Evolutionary conservation across 2,329 filamentous ascomycete genomes (phyloP), one percentile per base, ranked within the genome.

Genomic region (Colletotrichum siamense): DNA sequence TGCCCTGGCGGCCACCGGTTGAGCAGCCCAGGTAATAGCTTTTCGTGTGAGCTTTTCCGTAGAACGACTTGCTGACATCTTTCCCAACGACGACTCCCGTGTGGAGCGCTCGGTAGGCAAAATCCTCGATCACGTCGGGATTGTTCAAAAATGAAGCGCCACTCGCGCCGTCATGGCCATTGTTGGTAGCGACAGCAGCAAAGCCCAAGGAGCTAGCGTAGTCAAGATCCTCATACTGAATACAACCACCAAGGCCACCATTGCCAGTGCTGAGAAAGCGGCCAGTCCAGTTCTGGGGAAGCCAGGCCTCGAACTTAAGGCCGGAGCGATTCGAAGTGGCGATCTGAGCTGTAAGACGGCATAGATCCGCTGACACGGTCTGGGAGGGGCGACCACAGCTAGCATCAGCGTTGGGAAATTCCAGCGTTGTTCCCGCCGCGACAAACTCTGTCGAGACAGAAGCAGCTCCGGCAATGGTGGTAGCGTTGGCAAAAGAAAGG

Each of bases 11-110:
- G 5, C 89, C 89, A 22, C 89, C 89, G 0, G 88, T 89, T 2
- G 87, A 89, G 79, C 89, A 91, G 28, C 88, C 89, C n/a, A 85
- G 82, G 76, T 86, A 89, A 79, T 89, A 89, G 10, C 84, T 87
- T 78, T 87, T 88, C 5, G 83, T 62, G 62, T 70, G 71, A 15
- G 69, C 64, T 44, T 67, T 64, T 30, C 66, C 68, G 34, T 92
- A 92, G 81, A 90, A 91, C 1, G 82, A 80, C n/a, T 86, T 79
- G 4, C 86, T 84, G 24, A 92, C 81, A 18, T 85, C 73, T 79
- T 91, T 92, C 8, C 87, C 89, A 18, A 76, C 30, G 28, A 76
- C 64, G 8, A 76, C 73, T 8, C 88, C 89, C 2, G 86, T 73
- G 39, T 79, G 78, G 5, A 78, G 69, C 1, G 78, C 52, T 26